Evolutionary conservation across 768 basidiomycete genomes (phyloP), one percentile per base, ranked within the genome.

Genomic region (Coprinellus micaceus): DNA sequence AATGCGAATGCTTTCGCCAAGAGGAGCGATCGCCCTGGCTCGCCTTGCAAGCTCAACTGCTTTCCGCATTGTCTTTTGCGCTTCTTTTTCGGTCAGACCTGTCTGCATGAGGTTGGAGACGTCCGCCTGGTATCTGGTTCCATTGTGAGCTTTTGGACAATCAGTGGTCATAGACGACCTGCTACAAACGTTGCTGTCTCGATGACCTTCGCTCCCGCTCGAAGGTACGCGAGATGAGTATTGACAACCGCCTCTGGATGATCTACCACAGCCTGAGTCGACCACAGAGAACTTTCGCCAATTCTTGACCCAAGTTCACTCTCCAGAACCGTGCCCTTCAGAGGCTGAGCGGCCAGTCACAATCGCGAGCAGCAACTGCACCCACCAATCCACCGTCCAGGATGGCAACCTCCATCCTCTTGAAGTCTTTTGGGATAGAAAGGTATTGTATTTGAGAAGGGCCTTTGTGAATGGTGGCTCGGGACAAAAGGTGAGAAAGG

Each of bases 241-340:
- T 75, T 67, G n/a, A 83, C 58, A 28, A 92, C 75, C 0, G 73
- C 69, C 13, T 78, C 76, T 0, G 83, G 81, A 37, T 84, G 72
- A 28, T 82, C 74, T 13, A 74, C 67, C 11, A 86, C 69, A 9
- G 85, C 77, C 52, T 82, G 78, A 0, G 85, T 82, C 13, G 89
- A 91, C 91, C 90, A 92, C 22, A 93, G 69, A 2, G 84, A 77
- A 1, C 80, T 78, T 30, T 78, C 67, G 1, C 82, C 73, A 44
- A 83, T 79, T 58, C 79, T 71, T 30, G 77, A 55, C 37, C 73
- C 66, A 63, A 81, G 74, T 22, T 73, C 65, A 44, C 78, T 77
- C 62, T 88, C 84, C 19, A 88, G 71, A 0, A 78, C 82, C 6
- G 82, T 82, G 39, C 88, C 87, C 88, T 89, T 62, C 11, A 33